phyloP scores from a whole-genome alignment of 2,329 filamentous ascomycete species.

The Colletotrichum limetticola region DNA sequence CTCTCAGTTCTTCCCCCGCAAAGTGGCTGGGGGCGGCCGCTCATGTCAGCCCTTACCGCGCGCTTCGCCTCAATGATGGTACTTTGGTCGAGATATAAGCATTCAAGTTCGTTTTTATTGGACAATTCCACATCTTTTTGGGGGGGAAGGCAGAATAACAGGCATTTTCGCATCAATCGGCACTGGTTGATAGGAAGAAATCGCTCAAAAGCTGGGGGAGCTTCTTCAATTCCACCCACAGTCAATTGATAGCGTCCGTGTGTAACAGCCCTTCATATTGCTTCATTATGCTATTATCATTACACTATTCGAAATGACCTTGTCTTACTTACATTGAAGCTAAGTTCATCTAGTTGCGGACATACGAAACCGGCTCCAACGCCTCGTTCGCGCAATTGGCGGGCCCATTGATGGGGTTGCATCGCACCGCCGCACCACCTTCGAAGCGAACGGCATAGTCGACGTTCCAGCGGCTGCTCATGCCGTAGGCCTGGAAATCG shows the following conservation, averaged over 20 bases:
- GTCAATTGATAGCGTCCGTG: background rate
- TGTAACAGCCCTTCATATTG: background rate
- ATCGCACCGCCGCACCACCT: constrained; percentile 40
- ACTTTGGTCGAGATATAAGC: background rate
- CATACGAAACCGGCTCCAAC: constrained; percentile 38
- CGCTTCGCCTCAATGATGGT: background rate
- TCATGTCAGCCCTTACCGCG: background rate
- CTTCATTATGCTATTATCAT: background rate
- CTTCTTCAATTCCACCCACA: background rate
- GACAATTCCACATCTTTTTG: background rate
- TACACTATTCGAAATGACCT: background rate
- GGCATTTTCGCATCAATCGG: background rate
- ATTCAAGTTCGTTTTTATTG: background rate
- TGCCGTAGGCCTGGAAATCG: constrained; percentile 58
- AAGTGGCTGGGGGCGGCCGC: background rate
- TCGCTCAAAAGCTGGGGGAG: background rate
- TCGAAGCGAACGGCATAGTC: constrained; percentile 53
- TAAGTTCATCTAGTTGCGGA: constrained; percentile 25
- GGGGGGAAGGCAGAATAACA: background rate
- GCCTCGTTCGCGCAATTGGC: constrained; percentile 35
- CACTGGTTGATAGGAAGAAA: background rate
- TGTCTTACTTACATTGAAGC: background rate
- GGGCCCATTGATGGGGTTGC: constrained; percentile 44
- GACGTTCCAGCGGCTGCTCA: constrained; percentile 57
- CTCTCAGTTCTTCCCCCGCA: background rate